Percentiles rank a stretch among this genome's conserved stretches.
Conservation (phyloP, 1,284 basidiomycete species). For the Boletus semigastroideus region DNA sequence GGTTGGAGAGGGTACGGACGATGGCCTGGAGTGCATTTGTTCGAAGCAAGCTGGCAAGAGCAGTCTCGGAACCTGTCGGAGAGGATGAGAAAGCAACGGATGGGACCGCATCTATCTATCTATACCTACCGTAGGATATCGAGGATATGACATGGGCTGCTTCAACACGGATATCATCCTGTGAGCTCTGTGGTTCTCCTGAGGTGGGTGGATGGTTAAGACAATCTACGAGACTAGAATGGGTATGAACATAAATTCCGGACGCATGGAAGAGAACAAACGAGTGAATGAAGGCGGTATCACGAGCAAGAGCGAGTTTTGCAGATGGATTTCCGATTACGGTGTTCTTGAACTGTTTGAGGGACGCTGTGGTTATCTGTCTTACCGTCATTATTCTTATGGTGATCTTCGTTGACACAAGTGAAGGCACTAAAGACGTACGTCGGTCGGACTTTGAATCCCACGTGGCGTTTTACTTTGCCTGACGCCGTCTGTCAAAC, state of each 20-base stretch:
- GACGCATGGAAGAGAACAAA: slow-evolving; percentile 32
- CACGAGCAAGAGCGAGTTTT: slow-evolving; percentile 55
- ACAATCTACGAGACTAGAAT: slow-evolving; percentile 53
- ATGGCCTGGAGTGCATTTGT: slow-evolving; percentile 56
- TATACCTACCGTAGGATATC: slow-evolving; percentile 55
- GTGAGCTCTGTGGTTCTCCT: slow-evolving; percentile 37
- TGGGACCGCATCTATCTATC: slow-evolving; percentile 32
- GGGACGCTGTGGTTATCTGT: slow-evolving; percentile 38
- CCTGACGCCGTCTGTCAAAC: too few relatives aligned
- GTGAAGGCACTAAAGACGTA: too few relatives aligned
- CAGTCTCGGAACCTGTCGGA: slow-evolving; percentile 54
- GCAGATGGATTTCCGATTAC: slow-evolving; percentile 75
- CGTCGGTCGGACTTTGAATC: too few relatives aligned
- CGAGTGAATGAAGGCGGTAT: slow-evolving; percentile 54
- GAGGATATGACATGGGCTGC: slow-evolving; percentile 74
- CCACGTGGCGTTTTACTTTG: too few relatives aligned
- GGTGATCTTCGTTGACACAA: slow-evolving; percentile 5
- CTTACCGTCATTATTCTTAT: slow-evolving; percentile 36
- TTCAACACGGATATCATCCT: slow-evolving; percentile 59
- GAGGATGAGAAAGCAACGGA: background rate
- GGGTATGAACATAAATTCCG: slow-evolving; percentile 1
- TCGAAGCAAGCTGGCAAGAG: slow-evolving; percentile 54
- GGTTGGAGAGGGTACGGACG: slow-evolving; percentile 51
- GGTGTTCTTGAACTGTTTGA: slow-evolving; percentile 68
- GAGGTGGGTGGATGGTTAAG: slow-evolving; percentile 43